Conservation (phyloP, 176 grass and related monocot species). For the Bothriochloa decipiens region DNA sequence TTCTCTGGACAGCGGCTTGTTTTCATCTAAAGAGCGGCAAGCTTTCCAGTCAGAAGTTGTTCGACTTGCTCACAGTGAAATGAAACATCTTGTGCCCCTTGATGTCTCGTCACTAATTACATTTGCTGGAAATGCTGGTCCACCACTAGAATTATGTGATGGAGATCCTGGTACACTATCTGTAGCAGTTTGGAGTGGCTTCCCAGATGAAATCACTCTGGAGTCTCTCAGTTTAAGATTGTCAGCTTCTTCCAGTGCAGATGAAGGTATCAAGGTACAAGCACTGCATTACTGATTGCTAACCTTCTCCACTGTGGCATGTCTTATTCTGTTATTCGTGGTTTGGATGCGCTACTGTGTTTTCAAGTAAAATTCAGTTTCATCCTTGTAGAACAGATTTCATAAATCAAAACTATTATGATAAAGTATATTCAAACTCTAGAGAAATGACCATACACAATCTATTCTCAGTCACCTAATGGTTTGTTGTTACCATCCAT, state of each 20-base stretch:
- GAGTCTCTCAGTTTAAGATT: slow-evolving; percentile 88
- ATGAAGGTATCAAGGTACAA: slow-evolving; percentile 97
- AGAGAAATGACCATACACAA: neutral
- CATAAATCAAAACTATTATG: slow-evolving; percentile 9
- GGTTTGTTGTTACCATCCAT: slow-evolving; percentile 44
- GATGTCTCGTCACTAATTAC: slow-evolving; percentile 95
- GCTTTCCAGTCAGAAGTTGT: slow-evolving; percentile 95
- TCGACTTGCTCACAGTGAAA: slow-evolving; percentile 91
- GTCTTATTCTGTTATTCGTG: slow-evolving; percentile 15
- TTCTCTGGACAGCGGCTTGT: slow-evolving; percentile 76
- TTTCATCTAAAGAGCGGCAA: slow-evolving; percentile 83
- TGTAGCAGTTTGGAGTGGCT: slow-evolving; percentile 87
- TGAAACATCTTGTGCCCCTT: slow-evolving; percentile 89
- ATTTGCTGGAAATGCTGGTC: slow-evolving; percentile 85
- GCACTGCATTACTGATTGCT: slow-evolving; percentile 26
- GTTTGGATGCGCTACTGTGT: slow-evolving; percentile 9
- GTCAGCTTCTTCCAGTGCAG: slow-evolving; percentile 63
- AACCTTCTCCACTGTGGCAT: neutral
- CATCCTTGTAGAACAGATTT: slow-evolving; percentile 19
- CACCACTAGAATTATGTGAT: slow-evolving; percentile 89
- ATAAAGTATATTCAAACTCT: neutral
- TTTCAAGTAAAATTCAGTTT: slow-evolving; percentile 37
- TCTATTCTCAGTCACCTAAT: slow-evolving; percentile 39
- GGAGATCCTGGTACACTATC: slow-evolving; percentile 87
- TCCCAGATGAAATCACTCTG: slow-evolving; percentile 90